Percentiles rank a stretch among this genome's conserved stretches.
Evolutionary conservation across 495 filamentous ascomycete species (phyloP).

Genomic region (Tuber calosporum): DNA sequence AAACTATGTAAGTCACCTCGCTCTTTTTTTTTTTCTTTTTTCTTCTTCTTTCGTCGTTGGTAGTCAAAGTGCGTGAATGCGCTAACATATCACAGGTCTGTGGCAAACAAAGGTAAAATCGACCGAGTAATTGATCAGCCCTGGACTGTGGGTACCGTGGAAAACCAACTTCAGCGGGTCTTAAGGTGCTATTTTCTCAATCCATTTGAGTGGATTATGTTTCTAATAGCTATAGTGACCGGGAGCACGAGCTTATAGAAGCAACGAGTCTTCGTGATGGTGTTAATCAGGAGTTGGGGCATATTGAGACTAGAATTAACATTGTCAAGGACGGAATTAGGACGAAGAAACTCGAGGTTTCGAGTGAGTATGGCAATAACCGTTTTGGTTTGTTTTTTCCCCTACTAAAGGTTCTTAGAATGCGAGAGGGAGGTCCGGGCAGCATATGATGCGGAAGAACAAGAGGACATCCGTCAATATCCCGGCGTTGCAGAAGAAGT

Average conservation of each 20-base stretch:
- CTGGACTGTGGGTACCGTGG: conserved; percentile 65
- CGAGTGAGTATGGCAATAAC: conserved; percentile 45
- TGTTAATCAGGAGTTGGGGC: conserved; percentile 63
- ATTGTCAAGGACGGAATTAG: conserved; percentile 54
- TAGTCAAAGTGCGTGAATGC: not conserved
- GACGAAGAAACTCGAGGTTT: conserved; percentile 55
- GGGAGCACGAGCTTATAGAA: conserved; percentile 47
- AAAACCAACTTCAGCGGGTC: conserved; percentile 61
- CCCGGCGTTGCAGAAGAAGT: conserved; percentile 29
- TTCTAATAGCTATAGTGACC: conserved; percentile 23
- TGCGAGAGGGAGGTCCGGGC: conserved; percentile 30
- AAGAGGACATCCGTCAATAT: conserved; percentile 31
- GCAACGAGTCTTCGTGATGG: conserved; percentile 62
- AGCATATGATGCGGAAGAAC: conserved; percentile 31
- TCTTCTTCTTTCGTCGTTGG: not conserved
- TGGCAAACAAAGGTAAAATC: conserved; percentile 64
- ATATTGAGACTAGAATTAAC: conserved; percentile 70
- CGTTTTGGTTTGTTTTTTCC: not conserved
- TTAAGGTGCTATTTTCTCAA: conserved; percentile 46
- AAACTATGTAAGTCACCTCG: conserved; percentile 53
- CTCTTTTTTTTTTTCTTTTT: conserved; percentile 3
- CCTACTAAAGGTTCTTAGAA: conserved; percentile 19
- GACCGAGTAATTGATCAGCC: conserved; percentile 52
- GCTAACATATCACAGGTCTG: conserved; percentile 43
- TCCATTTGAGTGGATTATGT: not conserved